A percentile compares a stretch with the other conserved stretches of the same genome.
Evolutionary conservation across 805 yeast genomes (phyloP).

Genomic region (Geotrichum ghanense): DNA sequence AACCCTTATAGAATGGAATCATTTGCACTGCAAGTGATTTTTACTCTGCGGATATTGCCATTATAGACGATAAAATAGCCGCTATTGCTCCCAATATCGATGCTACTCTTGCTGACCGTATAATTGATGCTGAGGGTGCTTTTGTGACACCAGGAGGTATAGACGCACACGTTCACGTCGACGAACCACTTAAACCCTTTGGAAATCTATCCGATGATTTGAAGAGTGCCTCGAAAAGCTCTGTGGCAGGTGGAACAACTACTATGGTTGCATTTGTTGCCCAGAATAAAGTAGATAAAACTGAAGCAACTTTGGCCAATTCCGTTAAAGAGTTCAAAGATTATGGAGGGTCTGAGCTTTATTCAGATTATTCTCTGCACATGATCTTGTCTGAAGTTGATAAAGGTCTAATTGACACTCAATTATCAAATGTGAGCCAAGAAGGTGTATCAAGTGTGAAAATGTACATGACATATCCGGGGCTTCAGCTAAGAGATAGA

Average conservation of each 20-base stretch:
- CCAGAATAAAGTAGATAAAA: slow-evolving; percentile 16
- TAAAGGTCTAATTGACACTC: slow-evolving; percentile 15
- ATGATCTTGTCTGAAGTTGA: slow-evolving; percentile 27
- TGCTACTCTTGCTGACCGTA: slow-evolving; percentile 4
- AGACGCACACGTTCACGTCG: slow-evolving; percentile 35
- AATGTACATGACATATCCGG: slow-evolving; percentile 33
- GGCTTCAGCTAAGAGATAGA: slow-evolving; percentile 27
- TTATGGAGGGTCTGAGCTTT: slow-evolving; percentile 19
- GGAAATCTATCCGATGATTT: slow-evolving; percentile 27
- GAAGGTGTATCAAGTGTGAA: slow-evolving; percentile 29
- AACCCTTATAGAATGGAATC: slow-evolving; percentile 18
- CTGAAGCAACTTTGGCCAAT: too few species aligned
- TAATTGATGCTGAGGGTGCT: slow-evolving; percentile 32
- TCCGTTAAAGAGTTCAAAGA: slow-evolving; percentile 17
- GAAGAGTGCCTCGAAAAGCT: slow-evolving; percentile 30
- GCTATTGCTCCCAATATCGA: slow-evolving; percentile 24
- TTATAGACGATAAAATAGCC: slow-evolving; percentile 30
- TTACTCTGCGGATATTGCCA: slow-evolving; percentile 27
- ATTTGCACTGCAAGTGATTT: slow-evolving; percentile 22
- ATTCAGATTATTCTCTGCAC: slow-evolving; percentile 36
- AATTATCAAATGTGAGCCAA: slow-evolving; percentile 24
- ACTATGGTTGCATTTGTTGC: slow-evolving; percentile 33
- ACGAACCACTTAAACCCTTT: slow-evolving; percentile 28
- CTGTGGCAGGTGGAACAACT: slow-evolving; percentile 37
- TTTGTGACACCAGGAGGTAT: slow-evolving; percentile 37